A percentile compares a stretch with the other conserved stretches of the same genome.
Evolutionary conservation across 2,329 filamentous ascomycete species (phyloP).

Genomic region (Penicillium fuscoglaucum): DNA sequence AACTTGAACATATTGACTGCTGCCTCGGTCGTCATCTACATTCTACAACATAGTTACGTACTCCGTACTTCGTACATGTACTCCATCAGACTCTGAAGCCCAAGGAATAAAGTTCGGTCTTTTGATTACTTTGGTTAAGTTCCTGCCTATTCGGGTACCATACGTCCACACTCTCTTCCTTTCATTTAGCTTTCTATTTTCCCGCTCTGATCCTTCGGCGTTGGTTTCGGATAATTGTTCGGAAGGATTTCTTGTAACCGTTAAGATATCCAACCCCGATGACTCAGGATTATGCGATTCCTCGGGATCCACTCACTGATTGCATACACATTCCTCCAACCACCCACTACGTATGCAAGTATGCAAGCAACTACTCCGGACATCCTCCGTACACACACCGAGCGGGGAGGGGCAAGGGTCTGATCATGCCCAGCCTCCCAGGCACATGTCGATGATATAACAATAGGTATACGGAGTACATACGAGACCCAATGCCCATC

Average conservation of each 20-base stretch:
- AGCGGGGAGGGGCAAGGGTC: neutral
- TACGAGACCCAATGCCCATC: neutral
- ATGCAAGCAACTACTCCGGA: neutral
- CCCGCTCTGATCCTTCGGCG: neutral
- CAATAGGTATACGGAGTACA: neutral
- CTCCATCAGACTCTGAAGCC: neutral
- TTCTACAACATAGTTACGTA: neutral
- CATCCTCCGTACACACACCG: neutral
- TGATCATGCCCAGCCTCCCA: slow-evolving; percentile 1
- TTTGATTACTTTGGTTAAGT: slow-evolving; percentile 8
- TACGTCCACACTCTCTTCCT: slow-evolving; percentile 2
- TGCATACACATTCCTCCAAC: neutral
- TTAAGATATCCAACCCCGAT: neutral
- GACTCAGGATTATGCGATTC: slow-evolving; percentile 2
- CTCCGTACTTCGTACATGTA: neutral
- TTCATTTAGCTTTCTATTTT: neutral
- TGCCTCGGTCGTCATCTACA: neutral
- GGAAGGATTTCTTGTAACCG: neutral
- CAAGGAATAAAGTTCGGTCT: slow-evolving; percentile 8
- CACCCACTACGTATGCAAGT: neutral
- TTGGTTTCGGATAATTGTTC: neutral
- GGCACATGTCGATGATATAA: neutral
- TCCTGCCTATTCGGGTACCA: slow-evolving; percentile 19
- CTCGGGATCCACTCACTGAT: neutral
- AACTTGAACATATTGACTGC: neutral